Conservation (phyloP, 768 basidiomycete species). For the Lentinula boryana region DNA sequence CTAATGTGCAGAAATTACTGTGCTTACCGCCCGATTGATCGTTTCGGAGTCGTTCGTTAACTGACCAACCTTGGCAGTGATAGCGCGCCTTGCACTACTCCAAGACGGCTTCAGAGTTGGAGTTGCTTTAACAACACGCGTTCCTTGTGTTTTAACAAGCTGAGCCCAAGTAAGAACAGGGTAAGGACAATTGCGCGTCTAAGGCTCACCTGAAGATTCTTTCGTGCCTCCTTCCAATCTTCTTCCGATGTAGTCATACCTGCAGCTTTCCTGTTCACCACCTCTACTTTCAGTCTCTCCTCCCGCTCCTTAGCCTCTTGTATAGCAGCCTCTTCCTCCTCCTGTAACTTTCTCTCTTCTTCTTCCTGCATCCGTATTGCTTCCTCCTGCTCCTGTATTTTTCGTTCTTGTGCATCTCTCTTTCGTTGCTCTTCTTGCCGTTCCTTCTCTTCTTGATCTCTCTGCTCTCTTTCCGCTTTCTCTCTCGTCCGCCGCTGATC, state of each 20-base stretch:
- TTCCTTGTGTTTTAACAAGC: conserved; percentile 58
- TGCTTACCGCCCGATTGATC: conserved; percentile 61
- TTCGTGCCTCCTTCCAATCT: conserved; percentile 60
- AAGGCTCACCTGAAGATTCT: conserved; percentile 43
- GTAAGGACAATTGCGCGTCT: not conserved
- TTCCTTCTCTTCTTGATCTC: conserved; percentile 52
- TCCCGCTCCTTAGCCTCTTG: conserved; percentile 28
- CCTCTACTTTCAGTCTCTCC: conserved; percentile 29
- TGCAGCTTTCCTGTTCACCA: conserved; percentile 32
- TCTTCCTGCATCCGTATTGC: conserved; percentile 25
- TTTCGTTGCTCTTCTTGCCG: conserved; percentile 43
- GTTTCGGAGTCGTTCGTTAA: conserved; percentile 63
- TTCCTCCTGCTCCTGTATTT: conserved; percentile 35
- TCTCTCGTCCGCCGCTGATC: conserved; percentile 41
- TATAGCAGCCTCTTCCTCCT: conserved; percentile 22
- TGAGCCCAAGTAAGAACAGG: conserved; percentile 20
- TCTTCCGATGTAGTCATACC: conserved; percentile 52
- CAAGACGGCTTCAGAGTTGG: conserved; percentile 52
- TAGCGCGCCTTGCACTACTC: conserved; percentile 65
- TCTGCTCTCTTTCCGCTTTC: conserved; percentile 40
- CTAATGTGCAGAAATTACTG: not conserved
- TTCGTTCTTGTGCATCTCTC: conserved; percentile 30
- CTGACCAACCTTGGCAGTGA: conserved; percentile 85
- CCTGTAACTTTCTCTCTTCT: conserved; percentile 22
- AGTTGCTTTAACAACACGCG: conserved; percentile 59